Evolutionary conservation across 2,329 filamentous ascomycete species (phyloP), one percentile per base, ranked within the genome.

Genomic region (Xylaria sp.): DNA sequence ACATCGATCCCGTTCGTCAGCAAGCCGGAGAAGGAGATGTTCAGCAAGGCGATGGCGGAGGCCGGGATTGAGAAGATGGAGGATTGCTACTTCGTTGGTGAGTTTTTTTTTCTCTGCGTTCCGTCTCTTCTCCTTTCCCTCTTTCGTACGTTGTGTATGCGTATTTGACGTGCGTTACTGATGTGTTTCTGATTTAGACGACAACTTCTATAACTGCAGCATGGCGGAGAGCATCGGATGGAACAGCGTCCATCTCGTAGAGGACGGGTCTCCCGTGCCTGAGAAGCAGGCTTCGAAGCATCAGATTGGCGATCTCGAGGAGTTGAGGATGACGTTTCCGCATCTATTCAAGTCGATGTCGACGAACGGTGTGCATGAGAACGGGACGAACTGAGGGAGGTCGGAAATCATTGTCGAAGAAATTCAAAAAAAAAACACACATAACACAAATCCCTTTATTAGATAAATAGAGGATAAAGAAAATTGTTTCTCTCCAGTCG

Each of bases 1-100:
- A 61, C 58, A 4, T 61, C 53, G 9, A 42, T 61, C 19, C 61
- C 61, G n/a, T 63, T 63, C 13, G 53, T 59, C 39, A 61, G 61
- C 46, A 63, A 61, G 55, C 59, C 61, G 3, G 55, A 63, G 13
- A 59, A 61, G 18, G 59, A 63, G n/a, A 59, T 59, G 61, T 59
- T 57, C 19, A 56, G 54, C 3, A 63, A 63, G 23, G 61, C 59
- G 1, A 63, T 63, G 59, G 58, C 56, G 55, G 61, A 63, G 9
- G 61, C 59, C 11, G 61, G 61, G 5, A 53, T 56, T 23, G 58
- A 63, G 16, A 42, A 57, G 16, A 61, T 61, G 58, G 55, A 61
- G 9, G 55, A 61, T 16, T 61, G 59, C 50, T 63, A 61, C 49
- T 61, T 63, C 10, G 61, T 63, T 47, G 58, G 61, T 59, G 55